These are phyloP conservation scores for Penicillium soppii DNA, from an alignment of 495 filamentous ascomycete species.

Conservation along the genomic window DNA sequence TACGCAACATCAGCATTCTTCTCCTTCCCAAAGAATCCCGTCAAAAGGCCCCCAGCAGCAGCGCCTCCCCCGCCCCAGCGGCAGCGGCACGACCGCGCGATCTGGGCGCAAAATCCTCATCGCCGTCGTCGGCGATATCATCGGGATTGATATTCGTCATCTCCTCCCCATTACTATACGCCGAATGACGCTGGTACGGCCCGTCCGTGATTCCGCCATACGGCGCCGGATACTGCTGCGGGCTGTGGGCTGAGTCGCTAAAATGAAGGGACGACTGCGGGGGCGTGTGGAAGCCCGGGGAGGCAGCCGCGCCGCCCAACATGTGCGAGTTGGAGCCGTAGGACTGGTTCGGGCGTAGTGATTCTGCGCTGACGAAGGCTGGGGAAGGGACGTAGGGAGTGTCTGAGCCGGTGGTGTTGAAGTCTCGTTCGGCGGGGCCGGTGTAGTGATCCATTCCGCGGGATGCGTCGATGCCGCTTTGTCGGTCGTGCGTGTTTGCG, in stretches of 20 bases:
- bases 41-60: conserved; percentile 51
- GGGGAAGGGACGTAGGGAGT: conserved; percentile 45
- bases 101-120: conserved; percentile 65
- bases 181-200: conserved; percentile 61
- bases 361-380: conserved; percentile 23
- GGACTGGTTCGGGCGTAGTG: conserved; percentile 29
- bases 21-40: conserved; percentile 38
- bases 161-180: conserved; percentile 52
- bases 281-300: conserved; percentile 39
- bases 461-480: conserved; percentile 71
- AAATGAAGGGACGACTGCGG: conserved; percentile 31
- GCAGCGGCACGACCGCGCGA: conserved; percentile 39
- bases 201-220: conserved; percentile 45
- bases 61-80: conserved; percentile 53
- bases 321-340: conserved; percentile 44
- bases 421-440: conserved; percentile 45
- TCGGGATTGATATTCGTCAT: conserved; percentile 67
- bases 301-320: conserved; percentile 32
- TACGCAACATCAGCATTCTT: conserved; percentile 45
- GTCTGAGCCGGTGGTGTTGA: conserved; percentile 42
- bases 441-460: conserved; percentile 43
- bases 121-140: conserved; percentile 80
- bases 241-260: conserved; percentile 19
- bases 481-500: conserved; percentile 67
- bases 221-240: conserved; percentile 29